Base-by-base conservation (phyloP, 2,329 filamentous ascomycete species). In the Diaporthe citrichinensis region DNA sequence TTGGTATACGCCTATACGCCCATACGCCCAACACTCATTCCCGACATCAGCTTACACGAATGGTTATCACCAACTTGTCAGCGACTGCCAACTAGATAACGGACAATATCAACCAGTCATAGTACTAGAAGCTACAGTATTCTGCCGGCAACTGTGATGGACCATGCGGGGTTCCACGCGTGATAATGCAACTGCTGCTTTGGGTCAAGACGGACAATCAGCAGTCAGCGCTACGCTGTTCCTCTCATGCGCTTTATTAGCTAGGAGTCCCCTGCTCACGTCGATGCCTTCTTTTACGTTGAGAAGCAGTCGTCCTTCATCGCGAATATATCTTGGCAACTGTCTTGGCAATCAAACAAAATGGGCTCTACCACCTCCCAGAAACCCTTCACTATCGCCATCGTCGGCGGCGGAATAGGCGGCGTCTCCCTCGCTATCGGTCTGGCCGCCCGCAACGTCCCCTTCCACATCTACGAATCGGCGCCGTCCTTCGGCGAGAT, bases 321-420 rank as follows among this genome's bases (percentile, higher is more conserved):
- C 41, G 9, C 9, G 23, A 10, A 15, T 25, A 3, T 10, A 3
- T 25, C 7, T n/a, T 28, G 8, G 34, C 3, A 4, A 39, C 12
- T 10, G 7, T 25, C 7, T n/a, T 28, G 8, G 34, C 3, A 4
- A 39, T 20, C 34, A 23, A 5, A 25, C 20, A 5, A 12, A 25
- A 68, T 68, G 65, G 53, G 53, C 15, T 55, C 53, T 9, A 12
- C 8, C 10, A 15, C n/a, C 8, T 39, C 46, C 14, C 31, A 53
- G 46, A 73, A 75, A 36, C 74, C 68, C 23, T 73, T 75, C 68
- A 62, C 49, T 20, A 71, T 91, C 76, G 90, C 90, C 77, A 90
- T 92, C 55, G 82, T 92, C 25, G 90, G 90, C 75, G 90, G 90
- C 57, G 90, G 90, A 34, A 90, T 92, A 75, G 87, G 87, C 41